Evolutionary conservation across 768 basidiomycete species (phyloP), one percentile per base, ranked within the genome.

Genomic region (Lyophyllum shimeji): DNA sequence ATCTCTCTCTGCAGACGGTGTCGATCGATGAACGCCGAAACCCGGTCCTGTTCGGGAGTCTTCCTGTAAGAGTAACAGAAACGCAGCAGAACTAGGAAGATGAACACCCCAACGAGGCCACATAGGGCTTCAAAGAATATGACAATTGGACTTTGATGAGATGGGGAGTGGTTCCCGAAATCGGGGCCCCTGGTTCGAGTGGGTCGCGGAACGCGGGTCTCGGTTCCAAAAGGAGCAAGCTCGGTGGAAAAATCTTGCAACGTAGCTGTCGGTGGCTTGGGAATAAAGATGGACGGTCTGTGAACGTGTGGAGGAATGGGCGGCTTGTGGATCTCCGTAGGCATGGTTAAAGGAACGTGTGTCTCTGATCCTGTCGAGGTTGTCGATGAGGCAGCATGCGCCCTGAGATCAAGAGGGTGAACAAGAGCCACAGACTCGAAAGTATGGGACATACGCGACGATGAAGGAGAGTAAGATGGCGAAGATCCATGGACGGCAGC

Each of bases 1-100:
- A 84, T 72, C 67, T 84, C 84, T 34, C 71, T 68, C 50, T 83
- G 76, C 7, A 85, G 71, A 29, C 73, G 73, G 64, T 78, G 78
- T 37, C 79, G 70, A 29, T 73, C 71, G 27, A 79, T 59, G 23
- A 77, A 64, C 9, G 70, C 70, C 9, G 72, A 71, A 24, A 81
- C 71, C 13, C 79, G 73, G 59, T 83, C 82, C 20, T 67, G 77
- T 18, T 60, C 50, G 0, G 83, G 83, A 9, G 76, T 77, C 57
- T 70, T 74, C 49, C 63, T 64, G 65, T 78, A 83, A 48, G 67
- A 74, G 60, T 74, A 71, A 46, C 68, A 61, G 56, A 77, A 82
- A 21, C 81, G 80, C 9, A 71, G 17, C 56, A 76, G 57, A 31
- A 70, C 63, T 31, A 75, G 39, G 21, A 80, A 34, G 31, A 83